Conservation (phyloP, 306 rosid species). For the Lathyrus oleraceus region DNA sequence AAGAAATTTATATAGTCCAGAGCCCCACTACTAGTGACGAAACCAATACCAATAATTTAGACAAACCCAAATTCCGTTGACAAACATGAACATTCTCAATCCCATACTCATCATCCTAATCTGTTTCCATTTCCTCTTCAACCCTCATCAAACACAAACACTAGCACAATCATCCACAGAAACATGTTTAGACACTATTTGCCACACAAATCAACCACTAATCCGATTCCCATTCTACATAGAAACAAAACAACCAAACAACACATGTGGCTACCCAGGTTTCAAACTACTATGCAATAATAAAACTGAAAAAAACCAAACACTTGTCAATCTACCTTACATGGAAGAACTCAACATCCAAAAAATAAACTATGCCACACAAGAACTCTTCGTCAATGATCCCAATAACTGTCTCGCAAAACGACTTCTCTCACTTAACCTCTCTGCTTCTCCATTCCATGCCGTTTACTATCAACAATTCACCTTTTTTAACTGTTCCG, state of each 20-base stretch:
- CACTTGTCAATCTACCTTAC: constrained; percentile 54
- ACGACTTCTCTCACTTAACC: constrained; percentile 53
- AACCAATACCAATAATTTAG: background rate
- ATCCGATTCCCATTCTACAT: constrained; percentile 69
- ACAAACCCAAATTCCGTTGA: constrained; percentile 9
- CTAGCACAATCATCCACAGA: constrained; percentile 31
- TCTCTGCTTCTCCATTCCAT: constrained; percentile 54
- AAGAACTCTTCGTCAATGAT: constrained; percentile 67
- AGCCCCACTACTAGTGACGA: background rate
- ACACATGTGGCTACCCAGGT: constrained; percentile 61
- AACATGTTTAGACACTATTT: constrained; percentile 44
- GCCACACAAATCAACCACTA: constrained; percentile 30
- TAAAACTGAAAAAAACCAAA: constrained; percentile 30
- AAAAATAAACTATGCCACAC: constrained; percentile 55
- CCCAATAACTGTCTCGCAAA: constrained; percentile 66
- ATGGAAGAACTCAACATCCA: constrained; percentile 50
- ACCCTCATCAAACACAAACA: constrained; percentile 29
- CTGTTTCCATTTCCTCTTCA: constrained; percentile 29
- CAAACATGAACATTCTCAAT: constrained; percentile 43
- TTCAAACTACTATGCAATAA: constrained; percentile 49
- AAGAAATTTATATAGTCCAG: too few relatives aligned
- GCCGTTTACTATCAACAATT: constrained; percentile 45
- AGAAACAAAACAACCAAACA: constrained; percentile 24
- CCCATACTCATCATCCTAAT: background rate
- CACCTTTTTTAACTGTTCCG: constrained; percentile 71